Conservation (phyloP, 495 filamentous ascomycete genomes). For the Neurospora discreta region DNA sequence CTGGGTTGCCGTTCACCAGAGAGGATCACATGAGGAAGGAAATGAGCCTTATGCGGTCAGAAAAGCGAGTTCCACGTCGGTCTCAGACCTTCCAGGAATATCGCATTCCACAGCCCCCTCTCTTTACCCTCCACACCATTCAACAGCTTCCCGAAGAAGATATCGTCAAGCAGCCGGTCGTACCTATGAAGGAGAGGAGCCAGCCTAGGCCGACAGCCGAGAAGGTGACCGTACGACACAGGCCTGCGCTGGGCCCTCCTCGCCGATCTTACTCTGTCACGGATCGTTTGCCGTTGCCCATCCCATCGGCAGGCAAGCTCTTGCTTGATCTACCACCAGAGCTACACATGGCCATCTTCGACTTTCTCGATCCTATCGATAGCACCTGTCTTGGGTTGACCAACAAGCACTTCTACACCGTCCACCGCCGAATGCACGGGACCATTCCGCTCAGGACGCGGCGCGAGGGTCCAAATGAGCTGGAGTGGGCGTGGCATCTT, state of each 20-base stretch:
- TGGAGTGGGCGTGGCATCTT: conserved; percentile 44
- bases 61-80: conserved; percentile 18
- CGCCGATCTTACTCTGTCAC: conserved; percentile 39
- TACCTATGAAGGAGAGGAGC: background rate
- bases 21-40: conserved; percentile 22
- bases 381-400: conserved; percentile 44
- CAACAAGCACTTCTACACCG: conserved; percentile 37
- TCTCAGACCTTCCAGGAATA: conserved; percentile 25
- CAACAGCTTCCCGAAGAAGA: conserved; percentile 4
- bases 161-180: background rate
- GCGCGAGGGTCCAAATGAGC: conserved; percentile 41
- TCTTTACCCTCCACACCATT: conserved; percentile 11
- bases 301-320: conserved; percentile 23
- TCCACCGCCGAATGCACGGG: conserved; percentile 39
- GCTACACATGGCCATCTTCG: conserved; percentile 43
- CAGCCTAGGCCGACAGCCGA: background rate
- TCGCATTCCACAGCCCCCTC: conserved; percentile 10
- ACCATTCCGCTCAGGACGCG: conserved; percentile 35
- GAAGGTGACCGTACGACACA: background rate
- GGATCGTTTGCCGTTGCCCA: conserved; percentile 33
- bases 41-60: conserved; percentile 2
- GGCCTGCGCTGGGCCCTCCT: conserved; percentile 21
- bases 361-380: conserved; percentile 45
- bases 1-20: conserved; percentile 10
- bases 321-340: conserved; percentile 45